Base-by-base conservation (phyloP, 2,329 filamentous ascomycete species). In the Alternaria solani region DNA sequence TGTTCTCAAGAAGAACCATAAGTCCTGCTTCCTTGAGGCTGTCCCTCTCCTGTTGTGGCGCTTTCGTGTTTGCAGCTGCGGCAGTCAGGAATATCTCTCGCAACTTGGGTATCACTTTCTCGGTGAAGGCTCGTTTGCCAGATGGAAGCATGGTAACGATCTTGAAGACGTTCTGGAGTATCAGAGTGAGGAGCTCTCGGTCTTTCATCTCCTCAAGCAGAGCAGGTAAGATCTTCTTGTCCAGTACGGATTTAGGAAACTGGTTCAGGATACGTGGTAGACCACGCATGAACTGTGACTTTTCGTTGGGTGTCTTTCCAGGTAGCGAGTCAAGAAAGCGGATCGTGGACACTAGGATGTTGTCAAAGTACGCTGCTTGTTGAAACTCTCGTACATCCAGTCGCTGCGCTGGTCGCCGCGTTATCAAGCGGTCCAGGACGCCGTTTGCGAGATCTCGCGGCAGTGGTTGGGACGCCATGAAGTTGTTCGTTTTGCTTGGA, bases 291-390 rank as follows among this genome's bases (percentile, higher is more conserved):
- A 99, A 99, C 59, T 93, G 90, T 7, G 90, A 86, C 77, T 99
- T 99, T 74, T 99, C 95, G 63, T 88, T 91, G 0, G 92, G 86
- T 1, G 93, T 97, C 81, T 99, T 99, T 34, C 92, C 92, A 0
- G 95, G 94, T 60, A 99, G 88, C 0, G 89, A 87, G 70, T 99
- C 95, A 26, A 99, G 83, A 74, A 99, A 99, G 12, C 95, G 91
- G 63, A 99, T 97, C 0, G 95, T 97, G 0, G 94, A 97, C 23
- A 99, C 93, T 5, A 99, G 84, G 46, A 98, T 92, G 72, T 98
- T 99, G 79, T 99, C 93, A 75, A 99, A 99, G 76, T 96, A 99
- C 67, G 92, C 89, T 72, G 93, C 96, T 77, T 97, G 88, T 75
- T 99, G 95, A 69, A 99, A 98, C 70, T 97, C 94, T 55, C 87